phyloP scores from a whole-genome alignment of 164 flowering plant genomes.

The Echeveria elegans region DNA sequence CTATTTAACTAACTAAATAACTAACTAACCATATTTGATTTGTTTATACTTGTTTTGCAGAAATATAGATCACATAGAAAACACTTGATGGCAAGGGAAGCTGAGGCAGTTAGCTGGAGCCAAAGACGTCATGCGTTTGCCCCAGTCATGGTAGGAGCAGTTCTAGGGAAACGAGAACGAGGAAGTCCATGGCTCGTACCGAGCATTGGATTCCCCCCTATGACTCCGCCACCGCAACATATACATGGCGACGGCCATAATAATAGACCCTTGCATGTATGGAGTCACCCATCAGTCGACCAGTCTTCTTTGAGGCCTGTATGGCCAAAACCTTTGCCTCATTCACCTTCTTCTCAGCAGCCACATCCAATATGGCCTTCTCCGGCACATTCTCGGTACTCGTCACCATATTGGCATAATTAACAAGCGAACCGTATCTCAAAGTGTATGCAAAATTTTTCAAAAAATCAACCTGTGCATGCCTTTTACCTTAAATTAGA shows the following conservation, averaged over 20 bases:
- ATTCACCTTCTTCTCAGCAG: constrained; percentile 27
- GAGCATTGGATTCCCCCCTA: constrained; percentile 67
- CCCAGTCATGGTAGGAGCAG: constrained; percentile 22
- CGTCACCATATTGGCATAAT: constrained; percentile 58
- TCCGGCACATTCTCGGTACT: constrained; percentile 20
- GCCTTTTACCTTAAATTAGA: neutral
- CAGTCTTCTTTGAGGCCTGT: constrained; percentile 47
- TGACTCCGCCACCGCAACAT: constrained; percentile 13
- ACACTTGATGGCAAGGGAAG: constrained; percentile 81
- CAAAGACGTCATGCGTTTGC: constrained; percentile 64
- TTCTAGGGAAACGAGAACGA: constrained; percentile 28
- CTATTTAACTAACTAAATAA: too few species aligned
- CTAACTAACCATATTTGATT: neutral
- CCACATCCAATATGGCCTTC: constrained; percentile 28
- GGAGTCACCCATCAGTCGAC: constrained; percentile 87
- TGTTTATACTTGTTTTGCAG: constrained; percentile 24
- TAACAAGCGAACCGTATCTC: constrained; percentile 25
- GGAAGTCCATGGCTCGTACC: constrained; percentile 60
- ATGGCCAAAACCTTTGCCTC: constrained; percentile 65
- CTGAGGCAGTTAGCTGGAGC: constrained; percentile 86
- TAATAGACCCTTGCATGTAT: constrained; percentile 76
- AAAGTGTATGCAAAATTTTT: constrained; percentile 26
- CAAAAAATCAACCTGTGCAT: neutral
- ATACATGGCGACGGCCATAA: constrained; percentile 26
- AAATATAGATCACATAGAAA: constrained; percentile 91